Evolutionary conservation across 768 basidiomycete species (phyloP).

Genomic region (Mrakia frigida): DNA sequence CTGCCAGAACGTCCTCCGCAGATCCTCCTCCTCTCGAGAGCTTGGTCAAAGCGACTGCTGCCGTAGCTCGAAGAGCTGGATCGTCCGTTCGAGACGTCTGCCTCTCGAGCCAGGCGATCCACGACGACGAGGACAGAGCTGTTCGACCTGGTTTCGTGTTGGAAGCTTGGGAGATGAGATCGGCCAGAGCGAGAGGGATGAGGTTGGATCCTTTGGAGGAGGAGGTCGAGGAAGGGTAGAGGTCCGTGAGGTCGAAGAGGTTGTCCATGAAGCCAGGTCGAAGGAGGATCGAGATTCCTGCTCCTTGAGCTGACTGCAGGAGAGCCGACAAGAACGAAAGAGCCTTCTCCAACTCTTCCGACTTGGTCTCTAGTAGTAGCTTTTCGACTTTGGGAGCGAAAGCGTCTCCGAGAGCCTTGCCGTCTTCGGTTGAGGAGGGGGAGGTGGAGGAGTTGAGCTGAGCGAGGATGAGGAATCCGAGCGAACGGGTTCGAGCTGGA

Average conservation of each 20-base stretch:
- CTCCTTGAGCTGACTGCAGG: slow-evolving; percentile 72
- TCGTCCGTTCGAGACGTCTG: slow-evolving; percentile 52
- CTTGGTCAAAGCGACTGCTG: slow-evolving; percentile 73
- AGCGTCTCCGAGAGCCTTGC: background rate
- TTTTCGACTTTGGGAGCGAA: slow-evolving; percentile 20
- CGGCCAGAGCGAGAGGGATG: slow-evolving; percentile 60
- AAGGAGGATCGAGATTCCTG: slow-evolving; percentile 61
- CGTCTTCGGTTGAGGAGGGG: background rate
- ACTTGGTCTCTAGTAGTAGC: slow-evolving; percentile 46
- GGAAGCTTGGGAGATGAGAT: slow-evolving; percentile 67
- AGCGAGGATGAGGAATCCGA: slow-evolving; percentile 29
- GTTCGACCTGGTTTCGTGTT: slow-evolving; percentile 68
- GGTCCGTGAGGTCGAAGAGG: slow-evolving; percentile 65
- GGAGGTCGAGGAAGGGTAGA: slow-evolving; percentile 38
- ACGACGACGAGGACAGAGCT: slow-evolving; percentile 54
- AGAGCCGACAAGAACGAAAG: slow-evolving; percentile 68
- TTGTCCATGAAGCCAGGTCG: slow-evolving; percentile 61
- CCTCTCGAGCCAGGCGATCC: slow-evolving; percentile 61
- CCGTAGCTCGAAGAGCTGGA: slow-evolving; percentile 54
- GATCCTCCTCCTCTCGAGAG: slow-evolving; percentile 51
- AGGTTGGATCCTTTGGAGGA: background rate
- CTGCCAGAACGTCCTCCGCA: slow-evolving; percentile 11
- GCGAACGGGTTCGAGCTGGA: slow-evolving; percentile 6
- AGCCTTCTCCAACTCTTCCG: slow-evolving; percentile 51
- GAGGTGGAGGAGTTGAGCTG: background rate